These are phyloP conservation scores for Metschnikowia cerradonensis DNA, from an alignment of 805 yeast species.

Conservation along the genomic window DNA sequence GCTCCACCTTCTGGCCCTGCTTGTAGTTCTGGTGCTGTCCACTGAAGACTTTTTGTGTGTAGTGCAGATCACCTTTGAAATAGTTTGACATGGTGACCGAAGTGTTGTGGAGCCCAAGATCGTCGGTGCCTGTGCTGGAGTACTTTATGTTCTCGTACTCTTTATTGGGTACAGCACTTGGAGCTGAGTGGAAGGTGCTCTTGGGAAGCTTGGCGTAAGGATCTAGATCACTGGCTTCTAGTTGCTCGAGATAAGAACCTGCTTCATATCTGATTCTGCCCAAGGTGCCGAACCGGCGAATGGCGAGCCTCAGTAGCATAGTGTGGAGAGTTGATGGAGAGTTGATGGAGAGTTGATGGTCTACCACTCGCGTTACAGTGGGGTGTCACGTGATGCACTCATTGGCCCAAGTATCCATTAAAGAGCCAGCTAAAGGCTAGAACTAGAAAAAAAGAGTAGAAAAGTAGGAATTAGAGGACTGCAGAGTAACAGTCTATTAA, in stretches of 20 bases:
- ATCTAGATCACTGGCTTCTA: conserved; percentile 3
- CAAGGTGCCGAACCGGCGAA: conserved; percentile 4
- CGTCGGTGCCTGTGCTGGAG: conserved; percentile 7
- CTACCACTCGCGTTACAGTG: conserved; percentile 1
- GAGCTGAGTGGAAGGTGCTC: conserved; percentile 5
- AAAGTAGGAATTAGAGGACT: not conserved
- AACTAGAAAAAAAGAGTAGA: not conserved
- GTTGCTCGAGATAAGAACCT: not conserved
- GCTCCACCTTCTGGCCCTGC: conserved; percentile 34
- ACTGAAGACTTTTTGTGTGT: conserved; percentile 34
- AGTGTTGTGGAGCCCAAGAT: conserved; percentile 11
- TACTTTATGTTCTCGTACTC: conserved; percentile 8
- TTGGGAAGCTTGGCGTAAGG: conserved; percentile 13
- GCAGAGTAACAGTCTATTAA: too few relatives aligned
- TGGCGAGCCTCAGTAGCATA: not conserved
- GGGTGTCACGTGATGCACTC: not conserved
- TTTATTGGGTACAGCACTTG: not conserved
- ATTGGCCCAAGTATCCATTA: not conserved
- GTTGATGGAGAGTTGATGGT: too few relatives aligned
- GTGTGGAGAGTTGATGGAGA: too few relatives aligned
- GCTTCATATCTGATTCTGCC: conserved; percentile 2
- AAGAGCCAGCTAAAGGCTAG: not conserved
- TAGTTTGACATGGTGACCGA: conserved; percentile 29
- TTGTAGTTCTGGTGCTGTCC: conserved; percentile 25
- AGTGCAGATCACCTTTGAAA: conserved; percentile 39